A percentile compares a stretch with the other conserved stretches of the same genome.
Conservation (phyloP, 2,329 filamentous ascomycete species). For the Claviceps sp. region DNA sequence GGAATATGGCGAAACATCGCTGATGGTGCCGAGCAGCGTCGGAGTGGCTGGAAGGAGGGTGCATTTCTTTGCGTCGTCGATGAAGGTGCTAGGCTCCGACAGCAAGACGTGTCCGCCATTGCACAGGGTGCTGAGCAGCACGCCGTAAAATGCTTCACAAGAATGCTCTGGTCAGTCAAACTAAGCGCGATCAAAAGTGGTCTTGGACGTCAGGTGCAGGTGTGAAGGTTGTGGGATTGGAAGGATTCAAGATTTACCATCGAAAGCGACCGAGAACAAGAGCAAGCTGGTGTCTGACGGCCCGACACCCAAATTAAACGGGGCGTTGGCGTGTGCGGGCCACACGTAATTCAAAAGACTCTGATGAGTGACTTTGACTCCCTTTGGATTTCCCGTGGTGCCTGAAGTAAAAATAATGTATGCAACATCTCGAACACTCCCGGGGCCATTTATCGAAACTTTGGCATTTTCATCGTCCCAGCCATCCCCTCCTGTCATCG, state of each 20-base stretch:
- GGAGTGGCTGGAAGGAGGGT: constrained; percentile 7
- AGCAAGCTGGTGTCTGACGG: constrained; percentile 9
- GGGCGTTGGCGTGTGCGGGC: background rate
- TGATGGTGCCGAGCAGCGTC: constrained; percentile 4
- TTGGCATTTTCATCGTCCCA: background rate
- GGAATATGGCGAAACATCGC: background rate
- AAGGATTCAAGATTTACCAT: constrained; percentile 9
- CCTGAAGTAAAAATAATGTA: constrained; percentile 7
- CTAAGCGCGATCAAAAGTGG: background rate
- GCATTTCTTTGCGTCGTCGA: constrained; percentile 2
- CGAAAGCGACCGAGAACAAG: constrained; percentile 14
- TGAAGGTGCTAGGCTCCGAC: background rate
- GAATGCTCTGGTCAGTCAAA: constrained; percentile 5
- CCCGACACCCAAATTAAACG: background rate
- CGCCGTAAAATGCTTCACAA: constrained; percentile 1
- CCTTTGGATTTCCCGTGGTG: constrained; percentile 32
- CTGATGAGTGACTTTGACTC: constrained; percentile 19
- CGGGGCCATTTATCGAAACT: background rate
- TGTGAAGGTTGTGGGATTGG: background rate
- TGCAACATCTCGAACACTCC: constrained; percentile 31
- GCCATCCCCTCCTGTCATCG: background rate
- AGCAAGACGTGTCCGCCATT: constrained; percentile 2
- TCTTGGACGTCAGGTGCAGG: too few species aligned
- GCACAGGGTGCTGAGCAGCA: constrained; percentile 6
- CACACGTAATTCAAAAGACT: constrained; percentile 1